Conservation (phyloP, 495 filamentous ascomycete species). For the Hypoxylon fuscum region DNA sequence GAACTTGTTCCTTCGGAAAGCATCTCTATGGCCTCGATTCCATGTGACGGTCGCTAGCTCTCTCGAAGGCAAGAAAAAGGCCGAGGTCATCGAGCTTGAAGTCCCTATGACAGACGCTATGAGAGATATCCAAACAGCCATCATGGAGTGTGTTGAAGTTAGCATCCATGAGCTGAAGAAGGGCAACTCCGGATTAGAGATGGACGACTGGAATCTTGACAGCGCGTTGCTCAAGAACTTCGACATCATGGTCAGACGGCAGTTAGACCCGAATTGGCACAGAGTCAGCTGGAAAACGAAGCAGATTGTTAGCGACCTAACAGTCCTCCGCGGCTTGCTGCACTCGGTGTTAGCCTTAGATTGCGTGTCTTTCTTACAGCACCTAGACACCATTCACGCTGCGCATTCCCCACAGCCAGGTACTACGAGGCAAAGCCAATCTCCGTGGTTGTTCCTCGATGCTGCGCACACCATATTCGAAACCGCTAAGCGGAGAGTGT, state of each 20-base stretch:
- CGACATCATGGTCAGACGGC: conserved; percentile 85
- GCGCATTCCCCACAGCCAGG: conserved; percentile 89
- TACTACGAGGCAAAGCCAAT: conserved; percentile 85
- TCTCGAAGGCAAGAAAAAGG: conserved; percentile 90
- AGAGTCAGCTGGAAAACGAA: conserved; percentile 92
- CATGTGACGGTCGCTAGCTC: conserved; percentile 88
- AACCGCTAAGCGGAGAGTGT: conserved; percentile 90
- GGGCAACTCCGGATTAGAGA: conserved; percentile 84
- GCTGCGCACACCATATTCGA: conserved; percentile 94
- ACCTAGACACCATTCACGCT: conserved; percentile 92
- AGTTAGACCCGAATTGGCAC: conserved; percentile 97
- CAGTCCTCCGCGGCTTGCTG: conserved; percentile 84
- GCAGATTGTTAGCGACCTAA: conserved; percentile 90
- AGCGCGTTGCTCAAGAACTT: conserved; percentile 94
- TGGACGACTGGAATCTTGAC: conserved; percentile 98
- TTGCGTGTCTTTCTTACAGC: conserved; percentile 89
- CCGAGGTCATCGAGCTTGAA: conserved; percentile 96
- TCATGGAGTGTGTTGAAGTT: conserved; percentile 95
- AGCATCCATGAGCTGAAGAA: conserved; percentile 93
- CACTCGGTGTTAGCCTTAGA: conserved; percentile 88
- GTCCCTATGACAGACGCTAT: conserved; percentile 97
- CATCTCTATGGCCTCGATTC: conserved; percentile 93
- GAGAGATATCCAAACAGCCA: conserved; percentile 90
- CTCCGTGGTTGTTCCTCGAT: conserved; percentile 96
- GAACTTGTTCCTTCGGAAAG: conserved; percentile 89